phyloP scores from a whole-genome alignment of 2,329 filamentous ascomycete genomes.

The Fusarium coicis region DNA sequence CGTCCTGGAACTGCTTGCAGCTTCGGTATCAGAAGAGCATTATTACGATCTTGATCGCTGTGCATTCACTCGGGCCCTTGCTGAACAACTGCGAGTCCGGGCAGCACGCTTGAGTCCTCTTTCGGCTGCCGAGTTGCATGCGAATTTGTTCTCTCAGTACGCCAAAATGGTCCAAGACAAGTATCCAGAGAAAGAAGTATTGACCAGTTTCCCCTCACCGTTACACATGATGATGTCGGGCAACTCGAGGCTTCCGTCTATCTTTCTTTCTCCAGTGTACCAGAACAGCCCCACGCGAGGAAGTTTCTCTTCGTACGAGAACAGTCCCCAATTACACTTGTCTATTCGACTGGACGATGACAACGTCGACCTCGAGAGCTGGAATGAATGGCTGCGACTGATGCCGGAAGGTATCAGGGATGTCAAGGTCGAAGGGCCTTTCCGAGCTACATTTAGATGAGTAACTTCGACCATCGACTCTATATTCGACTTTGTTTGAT shows the following conservation, averaged over 20 bases:
- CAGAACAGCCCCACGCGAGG: constrained; percentile 53
- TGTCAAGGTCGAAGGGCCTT: constrained; percentile 65
- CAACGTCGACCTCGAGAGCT: constrained; percentile 62
- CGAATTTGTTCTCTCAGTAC: constrained; percentile 63
- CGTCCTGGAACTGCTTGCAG: constrained; percentile 66
- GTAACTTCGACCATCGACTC: background rate
- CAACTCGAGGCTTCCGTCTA: constrained; percentile 64
- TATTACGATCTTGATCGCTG: constrained; percentile 59
- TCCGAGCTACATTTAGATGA: constrained; percentile 46
- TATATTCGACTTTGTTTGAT: constrained; percentile 5
- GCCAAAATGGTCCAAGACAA: constrained; percentile 63
- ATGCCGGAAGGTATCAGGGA: constrained; percentile 68
- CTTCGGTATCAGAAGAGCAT: constrained; percentile 65
- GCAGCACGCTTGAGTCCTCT: constrained; percentile 58
- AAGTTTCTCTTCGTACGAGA: constrained; percentile 54
- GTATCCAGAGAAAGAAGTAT: constrained; percentile 57
- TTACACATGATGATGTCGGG: constrained; percentile 67
- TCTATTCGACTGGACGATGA: constrained; percentile 64
- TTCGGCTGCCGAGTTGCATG: constrained; percentile 65
- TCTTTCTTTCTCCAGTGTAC: constrained; percentile 64
- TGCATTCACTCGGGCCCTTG: constrained; percentile 63
- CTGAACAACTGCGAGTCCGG: constrained; percentile 61
- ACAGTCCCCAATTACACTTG: constrained; percentile 61
- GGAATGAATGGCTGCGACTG: constrained; percentile 68
- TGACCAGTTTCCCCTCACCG: constrained; percentile 64